Evolutionary conservation across 2,329 filamentous ascomycete genomes (phyloP).

Genomic region (Helminthosporium solani): DNA sequence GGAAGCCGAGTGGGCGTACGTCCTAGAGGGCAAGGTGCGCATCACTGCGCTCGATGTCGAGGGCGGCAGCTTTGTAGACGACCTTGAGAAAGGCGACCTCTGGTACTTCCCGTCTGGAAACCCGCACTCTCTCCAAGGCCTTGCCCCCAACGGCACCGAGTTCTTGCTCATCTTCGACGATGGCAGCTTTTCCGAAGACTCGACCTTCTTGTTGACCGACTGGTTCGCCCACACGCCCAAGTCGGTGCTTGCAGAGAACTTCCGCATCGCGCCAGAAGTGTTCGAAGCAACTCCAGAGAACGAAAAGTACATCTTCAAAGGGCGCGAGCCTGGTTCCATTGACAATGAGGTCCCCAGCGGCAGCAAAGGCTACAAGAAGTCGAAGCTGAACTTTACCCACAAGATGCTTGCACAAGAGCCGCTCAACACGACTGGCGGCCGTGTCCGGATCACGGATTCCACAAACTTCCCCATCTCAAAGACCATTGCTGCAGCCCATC

Average conservation of each 20-base stretch:
- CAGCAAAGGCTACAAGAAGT: constrained; percentile 63
- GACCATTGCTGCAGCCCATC: constrained; percentile 70
- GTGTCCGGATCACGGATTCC: constrained; percentile 74
- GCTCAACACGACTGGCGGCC: constrained; percentile 65
- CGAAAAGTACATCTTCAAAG: constrained; percentile 78
- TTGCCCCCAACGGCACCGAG: constrained; percentile 65
- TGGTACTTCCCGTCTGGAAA: constrained; percentile 81
- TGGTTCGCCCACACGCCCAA: constrained; percentile 74
- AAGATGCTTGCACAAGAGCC: constrained; percentile 70
- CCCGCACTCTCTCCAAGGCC: constrained; percentile 73
- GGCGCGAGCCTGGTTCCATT: constrained; percentile 63
- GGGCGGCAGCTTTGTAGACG: constrained; percentile 74
- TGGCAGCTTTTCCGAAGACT: constrained; percentile 62
- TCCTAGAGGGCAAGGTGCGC: constrained; percentile 68
- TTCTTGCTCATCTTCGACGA: constrained; percentile 65
- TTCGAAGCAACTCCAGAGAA: constrained; percentile 66
- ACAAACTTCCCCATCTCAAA: constrained; percentile 72
- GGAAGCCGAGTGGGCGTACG: constrained; percentile 76
- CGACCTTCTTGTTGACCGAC: constrained; percentile 72
- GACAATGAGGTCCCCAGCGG: constrained; percentile 61
- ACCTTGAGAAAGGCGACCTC: constrained; percentile 72
- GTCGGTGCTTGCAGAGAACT: constrained; percentile 72
- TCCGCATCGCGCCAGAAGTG: constrained; percentile 68
- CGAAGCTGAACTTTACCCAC: constrained; percentile 69
- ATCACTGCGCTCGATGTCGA: constrained; percentile 74